Evolutionary conservation across 1,284 basidiomycete genomes (phyloP), one percentile per base, ranked within the genome.

Genomic region (Sporisorium graminicola): DNA sequence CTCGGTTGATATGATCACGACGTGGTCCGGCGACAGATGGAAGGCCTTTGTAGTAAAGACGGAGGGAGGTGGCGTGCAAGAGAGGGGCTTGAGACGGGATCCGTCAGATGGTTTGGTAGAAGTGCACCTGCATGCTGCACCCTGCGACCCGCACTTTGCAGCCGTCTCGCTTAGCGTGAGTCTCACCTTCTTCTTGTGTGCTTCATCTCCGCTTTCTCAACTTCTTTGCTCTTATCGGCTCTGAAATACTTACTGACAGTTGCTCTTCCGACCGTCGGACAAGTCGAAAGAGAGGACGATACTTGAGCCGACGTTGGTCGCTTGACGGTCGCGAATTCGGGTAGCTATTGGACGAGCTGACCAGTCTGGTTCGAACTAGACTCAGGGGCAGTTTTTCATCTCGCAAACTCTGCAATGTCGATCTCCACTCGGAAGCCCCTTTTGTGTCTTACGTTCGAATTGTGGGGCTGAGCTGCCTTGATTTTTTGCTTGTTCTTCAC

Each of bases 101-200:
- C 44, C 37, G 40, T 70, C 68, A 56, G 68, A 65, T 65, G 67
- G 61, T 64, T 63, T 55, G 61, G 47, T 60, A 58, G 60, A 63
- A 33, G 20, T 18, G 20, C 16, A 50, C 40, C 49, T 62, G 65
- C 59, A 68, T 8, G 8, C 47, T 31, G 37, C 37, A 67, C 9
- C n/a, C 51, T 69, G 60, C 66, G 57, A 55, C 35, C 44, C 61
- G 61, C 40, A 51, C 66, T 43, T 49, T 58, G 66, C 66, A 69
- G 61, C 29, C 56, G 31, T 4, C 53, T 40, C 54, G 43, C 43
- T 44, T 20, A 29, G 29, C 20, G 20, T 40, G 33, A 12, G 13
- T 35, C 13, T 4, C 37, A 13, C 8, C 12, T 35, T 43, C n/a
- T 35, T 24, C 20, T 43, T 44, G 16, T 20, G 35, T 13, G 14